Evolutionary conservation across 495 filamentous ascomycete species (phyloP), one percentile per base, ranked within the genome.

Genomic region (Massariosphaeria phaeospora): DNA sequence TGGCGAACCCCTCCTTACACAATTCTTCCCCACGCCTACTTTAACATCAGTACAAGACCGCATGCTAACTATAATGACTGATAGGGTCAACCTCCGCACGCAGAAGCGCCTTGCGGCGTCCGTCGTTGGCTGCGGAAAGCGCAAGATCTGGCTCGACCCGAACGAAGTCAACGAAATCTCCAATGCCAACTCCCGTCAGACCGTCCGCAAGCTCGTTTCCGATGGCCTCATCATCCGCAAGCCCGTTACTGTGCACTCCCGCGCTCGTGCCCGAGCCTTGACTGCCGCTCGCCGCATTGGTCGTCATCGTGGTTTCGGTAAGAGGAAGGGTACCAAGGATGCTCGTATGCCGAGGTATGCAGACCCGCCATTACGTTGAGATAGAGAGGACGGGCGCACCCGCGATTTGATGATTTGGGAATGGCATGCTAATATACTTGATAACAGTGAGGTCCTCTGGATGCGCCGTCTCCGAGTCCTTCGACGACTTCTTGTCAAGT

Each of bases 181-280:
- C 78, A 99, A 97, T 80, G 93, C 93, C 85, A 97, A 97, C 86
- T 96, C 91, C 67, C 94, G 93, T 72, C 91, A 97, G 80, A 96
- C 91, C 67, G 86, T 99, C 87, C 94, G 94, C 79, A 99, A 99
- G 84, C 90, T 99, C 78, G 88, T 96, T 76, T 79, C 84, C 78
- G 93, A 99, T 91, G 94, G 93, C 77, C 86, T 99, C 71, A 97
- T 99, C 84, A 99, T 99, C 84, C 86, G 87, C 79, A 99, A 99
- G 81, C 93, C 93, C 68, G 89, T 95, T 67, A 95, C 90, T 69
- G 95, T 97, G 90, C 93, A 99, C 85, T 97, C 94, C 63, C 88
- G 94, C 73, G 82, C 87, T 59, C 86, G 94, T 66, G 91, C 93
- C 70, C 87, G 93, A 66, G 88, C 89, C 72, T 79, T 97, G 71